Evolutionary conservation across 192 early-diverging fungal genomes (phyloP), one percentile per base, ranked within the genome.

Genomic region (Backusella macrospora): DNA sequence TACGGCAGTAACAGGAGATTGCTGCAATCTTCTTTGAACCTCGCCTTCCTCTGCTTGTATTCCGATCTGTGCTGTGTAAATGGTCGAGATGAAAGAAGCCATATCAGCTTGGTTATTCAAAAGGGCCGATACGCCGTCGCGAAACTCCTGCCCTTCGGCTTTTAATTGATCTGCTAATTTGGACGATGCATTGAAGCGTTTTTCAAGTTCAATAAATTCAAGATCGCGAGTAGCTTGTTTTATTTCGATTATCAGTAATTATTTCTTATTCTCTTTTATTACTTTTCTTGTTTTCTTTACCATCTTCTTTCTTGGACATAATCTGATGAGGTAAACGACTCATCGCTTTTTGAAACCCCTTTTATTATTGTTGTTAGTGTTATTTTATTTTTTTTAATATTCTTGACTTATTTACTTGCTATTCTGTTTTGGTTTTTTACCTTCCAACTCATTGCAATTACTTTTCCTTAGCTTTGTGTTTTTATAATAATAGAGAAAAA

Each of bases 271-370:
- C 45, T 80, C 0, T 4, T 40, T 44, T 34, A 26, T 9, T 44
- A 3, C 23, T 23, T 42, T 15, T 67, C 40, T 42, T 40, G 13
- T 65, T 39, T 74, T 68, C 14, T n/a, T 65, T 77, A 77, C 76
- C 70, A 45, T 77, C 76, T 42, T 63, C 14, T 47, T 77, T 87
- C 70, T 89, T 89, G 66, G 86, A 83, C 40, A 87, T 85, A 46
- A 96, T 77, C 80, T 89, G 88, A 65, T 92, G 91, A 39, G 94
- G 94, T 74, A 95, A 87, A 47, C 94, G 88, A 64, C 86, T 85
- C 47, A 95, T 85, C 66, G 93, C 93, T 83, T 95, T 95, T 45
- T 82, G 80, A 66, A 95, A 89, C 94, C 94, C 76, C 92, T 43
- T 59, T 23, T 4, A 59, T 59, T 59, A 59, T 10, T 59, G 10